Conservation (phyloP, 441 rosid genomes). For the Flueggea neowawraea region DNA sequence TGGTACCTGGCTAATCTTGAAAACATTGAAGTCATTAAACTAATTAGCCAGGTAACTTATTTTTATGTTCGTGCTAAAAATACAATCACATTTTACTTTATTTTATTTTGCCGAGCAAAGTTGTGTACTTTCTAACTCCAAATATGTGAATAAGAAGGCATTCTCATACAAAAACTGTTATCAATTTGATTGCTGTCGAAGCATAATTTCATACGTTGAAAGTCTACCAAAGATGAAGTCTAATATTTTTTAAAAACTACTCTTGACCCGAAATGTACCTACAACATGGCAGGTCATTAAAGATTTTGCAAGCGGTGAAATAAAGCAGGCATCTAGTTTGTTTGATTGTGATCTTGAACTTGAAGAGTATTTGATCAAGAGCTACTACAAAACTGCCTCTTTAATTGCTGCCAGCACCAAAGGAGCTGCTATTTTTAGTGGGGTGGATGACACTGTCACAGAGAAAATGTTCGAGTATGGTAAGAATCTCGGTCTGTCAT, state of each 20-base stretch:
- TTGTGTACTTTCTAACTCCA: not conserved
- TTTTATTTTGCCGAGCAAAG: too few relatives aligned
- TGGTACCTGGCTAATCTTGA: constrained; percentile 97
- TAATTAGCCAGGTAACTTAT: constrained; percentile 76
- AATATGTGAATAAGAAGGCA: too few relatives aligned
- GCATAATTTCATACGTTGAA: too few relatives aligned
- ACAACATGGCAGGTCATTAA: constrained; percentile 65
- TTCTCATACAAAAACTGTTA: too few relatives aligned
- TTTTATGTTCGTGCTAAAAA: not conserved
- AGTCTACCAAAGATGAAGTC: too few relatives aligned
- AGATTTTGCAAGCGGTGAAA: constrained; percentile 98
- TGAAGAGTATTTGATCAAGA: constrained; percentile 82
- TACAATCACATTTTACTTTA: too few relatives aligned
- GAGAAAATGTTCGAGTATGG: constrained; percentile 79
- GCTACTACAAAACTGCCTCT: constrained; percentile 90
- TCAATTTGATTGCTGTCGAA: too few relatives aligned
- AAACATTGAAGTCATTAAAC: constrained; percentile 88
- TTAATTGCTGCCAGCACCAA: constrained; percentile 87
- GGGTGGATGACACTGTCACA: constrained; percentile 38
- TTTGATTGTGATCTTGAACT: constrained; percentile 73
- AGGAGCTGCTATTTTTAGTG: constrained; percentile 90
- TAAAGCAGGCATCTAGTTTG: constrained; percentile 90
- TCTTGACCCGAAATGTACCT: constrained; percentile 2
- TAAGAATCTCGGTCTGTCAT: constrained; percentile 84
- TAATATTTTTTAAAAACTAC: not conserved